phyloP scores from a whole-genome alignment of 345 rosid species.

The Luvunga scandens region DNA sequence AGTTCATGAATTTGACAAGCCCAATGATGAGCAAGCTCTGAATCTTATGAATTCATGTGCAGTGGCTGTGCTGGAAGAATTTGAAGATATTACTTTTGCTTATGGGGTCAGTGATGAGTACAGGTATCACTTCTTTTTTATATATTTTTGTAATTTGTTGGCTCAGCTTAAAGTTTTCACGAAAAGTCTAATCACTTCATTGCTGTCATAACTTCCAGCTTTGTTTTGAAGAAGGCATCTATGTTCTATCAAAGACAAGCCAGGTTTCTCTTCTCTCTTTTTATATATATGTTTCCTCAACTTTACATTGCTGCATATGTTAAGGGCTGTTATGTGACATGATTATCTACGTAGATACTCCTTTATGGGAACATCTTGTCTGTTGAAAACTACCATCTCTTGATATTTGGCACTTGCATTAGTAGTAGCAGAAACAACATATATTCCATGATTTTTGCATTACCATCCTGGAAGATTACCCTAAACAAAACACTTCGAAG shows the following conservation, averaged over 20 bases:
- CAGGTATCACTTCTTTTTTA: conserved; percentile 41
- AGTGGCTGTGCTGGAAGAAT: conserved; percentile 64
- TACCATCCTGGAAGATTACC: background rate
- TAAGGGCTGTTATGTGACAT: conserved; percentile 3
- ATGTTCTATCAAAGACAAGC: conserved; percentile 57
- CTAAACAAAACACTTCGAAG: background rate
- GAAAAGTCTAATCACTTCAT: conserved; percentile 12
- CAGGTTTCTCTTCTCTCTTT: conserved; percentile 39
- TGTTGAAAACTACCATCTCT: background rate
- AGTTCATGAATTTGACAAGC: conserved; percentile 83
- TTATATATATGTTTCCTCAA: background rate
- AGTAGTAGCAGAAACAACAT: background rate
- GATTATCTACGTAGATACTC: background rate
- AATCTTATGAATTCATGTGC: conserved; percentile 93
- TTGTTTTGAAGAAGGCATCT: conserved; percentile 67
- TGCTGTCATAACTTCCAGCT: conserved; percentile 43
- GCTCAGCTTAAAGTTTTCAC: conserved; percentile 7
- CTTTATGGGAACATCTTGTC: background rate
- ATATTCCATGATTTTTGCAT: background rate
- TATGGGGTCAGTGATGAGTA: conserved; percentile 95
- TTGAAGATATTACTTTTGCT: conserved; percentile 61
- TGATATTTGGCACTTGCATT: background rate
- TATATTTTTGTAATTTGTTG: conserved; percentile 5
- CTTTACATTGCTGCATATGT: background rate
- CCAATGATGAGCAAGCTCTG: conserved; percentile 85